Base-by-base conservation (phyloP, 2,329 filamentous ascomycete species). In the Colletotrichum sojae region DNA sequence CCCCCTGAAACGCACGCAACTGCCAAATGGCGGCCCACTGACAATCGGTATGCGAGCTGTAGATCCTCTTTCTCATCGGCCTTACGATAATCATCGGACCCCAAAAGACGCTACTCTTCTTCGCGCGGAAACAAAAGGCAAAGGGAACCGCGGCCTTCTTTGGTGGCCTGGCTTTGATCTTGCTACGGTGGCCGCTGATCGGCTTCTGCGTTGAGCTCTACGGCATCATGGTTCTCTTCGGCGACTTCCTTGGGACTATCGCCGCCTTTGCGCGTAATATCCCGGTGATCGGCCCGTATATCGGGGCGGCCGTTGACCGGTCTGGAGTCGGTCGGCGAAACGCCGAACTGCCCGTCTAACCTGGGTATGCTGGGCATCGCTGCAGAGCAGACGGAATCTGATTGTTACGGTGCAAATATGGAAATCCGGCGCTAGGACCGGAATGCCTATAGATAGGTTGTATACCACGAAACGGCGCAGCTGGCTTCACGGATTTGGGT, bases 41-140 rank as follows among this genome's bases (percentile, higher is more conserved):
- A 52, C 58, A 45, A 46, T 43, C 36, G 45, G 25, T 39, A 46
- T 56, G 43, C 61, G 46, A 49, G 49, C 66, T 54, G 71, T 76
- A 97, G 94, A 97, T 99, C 81, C 94, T 99, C 80, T 98, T 99
- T 87, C 90, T 99, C 63, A 94, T 97, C 83, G 96, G 96, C 80
- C 90, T 99, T 27, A 97, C 95, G 36, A 92, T 98, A 69, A 97
- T 98, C 76, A 97, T 99, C 83, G 96, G 96, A 51, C 89, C 94
- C 25, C 89, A 92, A 80, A 98, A 98, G 80, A 98, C 96, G 0
- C 85, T 95, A 72, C 86, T 92, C 78, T 99, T 99, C 90, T 99
- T 99, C 85, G 93, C 94, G 59, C 92, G 96, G 71, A 91, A 91
- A 75, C 94, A 98, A 79, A 99, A 99, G 82, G 89, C 94, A 76